phyloP scores from a whole-genome alignment of 1,284 basidiomycete genomes.

The Agaricales sp. region DNA sequence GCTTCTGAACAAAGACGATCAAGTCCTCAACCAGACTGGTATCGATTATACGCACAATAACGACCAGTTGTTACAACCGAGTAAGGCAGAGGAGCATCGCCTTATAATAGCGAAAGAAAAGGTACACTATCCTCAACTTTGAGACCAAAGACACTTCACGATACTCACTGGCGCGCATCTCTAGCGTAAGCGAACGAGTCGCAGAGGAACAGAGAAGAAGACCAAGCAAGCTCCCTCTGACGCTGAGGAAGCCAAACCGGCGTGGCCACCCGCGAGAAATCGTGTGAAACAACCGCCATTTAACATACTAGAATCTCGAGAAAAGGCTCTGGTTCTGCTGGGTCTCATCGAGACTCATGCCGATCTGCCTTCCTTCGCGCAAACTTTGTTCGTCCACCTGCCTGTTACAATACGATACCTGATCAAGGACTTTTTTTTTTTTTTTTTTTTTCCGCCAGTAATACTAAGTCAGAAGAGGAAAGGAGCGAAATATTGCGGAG shows the following conservation, averaged over 20 bases:
- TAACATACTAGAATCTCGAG: neutral
- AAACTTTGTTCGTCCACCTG: neutral
- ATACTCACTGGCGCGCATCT: neutral
- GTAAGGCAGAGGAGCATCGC: neutral
- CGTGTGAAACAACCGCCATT: neutral
- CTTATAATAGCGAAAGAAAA: neutral
- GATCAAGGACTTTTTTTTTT: neutral
- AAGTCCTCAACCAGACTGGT: neutral
- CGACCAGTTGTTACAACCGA: neutral
- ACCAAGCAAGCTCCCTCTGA: neutral
- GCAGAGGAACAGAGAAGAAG: neutral
- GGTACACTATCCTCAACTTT: neutral
- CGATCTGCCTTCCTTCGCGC: neutral
- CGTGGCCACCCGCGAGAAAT: neutral
- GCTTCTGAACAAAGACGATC: neutral
- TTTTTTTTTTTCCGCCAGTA: too few relatives aligned
- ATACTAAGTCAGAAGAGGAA: neutral
- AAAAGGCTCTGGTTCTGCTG: neutral
- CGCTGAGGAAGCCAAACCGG: neutral
- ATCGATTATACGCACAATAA: conserved; percentile 1
- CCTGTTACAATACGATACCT: too few relatives aligned
- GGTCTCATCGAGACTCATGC: neutral
- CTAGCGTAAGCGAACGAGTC: neutral
- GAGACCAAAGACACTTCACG: neutral
- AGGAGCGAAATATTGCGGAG: neutral